phyloP scores from a whole-genome alignment of 2,329 filamentous ascomycete genomes.

The Bimuria novae-zelandiae region DNA sequence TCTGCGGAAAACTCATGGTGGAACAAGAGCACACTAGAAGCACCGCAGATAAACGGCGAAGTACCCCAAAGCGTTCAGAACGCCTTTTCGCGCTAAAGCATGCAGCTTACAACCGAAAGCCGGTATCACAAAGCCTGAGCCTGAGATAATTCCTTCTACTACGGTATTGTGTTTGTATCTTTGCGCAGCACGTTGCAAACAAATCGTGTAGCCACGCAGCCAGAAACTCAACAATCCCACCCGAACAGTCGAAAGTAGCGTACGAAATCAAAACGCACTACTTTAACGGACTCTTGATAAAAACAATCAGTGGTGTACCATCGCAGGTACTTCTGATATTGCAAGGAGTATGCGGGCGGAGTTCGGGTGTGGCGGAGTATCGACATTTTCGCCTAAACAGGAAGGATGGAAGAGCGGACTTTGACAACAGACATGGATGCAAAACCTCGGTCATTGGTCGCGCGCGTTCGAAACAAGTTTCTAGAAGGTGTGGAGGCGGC shows the following conservation, averaged over 20 bases:
- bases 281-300: no score
- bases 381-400: background rate
- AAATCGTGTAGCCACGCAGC: no score
- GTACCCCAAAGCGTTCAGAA: background rate
- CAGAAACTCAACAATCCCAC: no score
- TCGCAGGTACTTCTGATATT: background rate
- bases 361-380: constrained; percentile 4
- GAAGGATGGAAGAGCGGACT: constrained; percentile 1
- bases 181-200: no score
- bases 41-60: background rate
- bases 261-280: no score
- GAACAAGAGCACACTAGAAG: background rate
- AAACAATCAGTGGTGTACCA: no score
- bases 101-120: background rate
- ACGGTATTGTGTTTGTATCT: no score
- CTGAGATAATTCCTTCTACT: no score
- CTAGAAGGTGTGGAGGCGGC: background rate
- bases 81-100: background rate
- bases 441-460: background rate
- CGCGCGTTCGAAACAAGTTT: background rate
- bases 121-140: background rate
- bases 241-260: no score
- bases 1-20: background rate
- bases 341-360: constrained; percentile 2
- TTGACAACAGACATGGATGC: no score